These are phyloP conservation scores for Neophaeococcomyces mojaviensis DNA, from an alignment of 2,329 filamentous ascomycete species.

Conservation along the genomic window DNA sequence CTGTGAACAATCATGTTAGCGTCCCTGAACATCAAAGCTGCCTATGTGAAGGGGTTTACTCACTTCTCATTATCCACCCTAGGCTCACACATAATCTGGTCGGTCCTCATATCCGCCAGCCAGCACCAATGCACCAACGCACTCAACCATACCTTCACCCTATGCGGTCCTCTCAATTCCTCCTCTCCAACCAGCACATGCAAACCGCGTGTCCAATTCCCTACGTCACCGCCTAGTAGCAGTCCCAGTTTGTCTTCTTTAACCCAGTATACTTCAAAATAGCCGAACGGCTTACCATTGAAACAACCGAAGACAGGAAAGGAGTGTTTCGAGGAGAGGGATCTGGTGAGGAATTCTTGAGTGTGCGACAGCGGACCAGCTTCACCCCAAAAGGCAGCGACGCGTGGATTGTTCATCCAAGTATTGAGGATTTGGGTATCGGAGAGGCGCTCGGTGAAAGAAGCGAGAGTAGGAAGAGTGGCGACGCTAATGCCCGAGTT, in stretches of 20 bases:
- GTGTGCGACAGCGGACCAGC: slow-evolving; percentile 50
- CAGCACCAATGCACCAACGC: slow-evolving; percentile 83
- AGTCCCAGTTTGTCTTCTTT: slow-evolving; percentile 78
- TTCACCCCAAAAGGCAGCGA: slow-evolving; percentile 77
- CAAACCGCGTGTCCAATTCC: slow-evolving; percentile 79
- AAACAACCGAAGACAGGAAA: slow-evolving; percentile 90
- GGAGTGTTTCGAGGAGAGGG: slow-evolving; percentile 61
- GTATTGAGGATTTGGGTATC: slow-evolving; percentile 66
- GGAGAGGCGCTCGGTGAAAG: slow-evolving; percentile 42
- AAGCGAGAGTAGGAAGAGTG: slow-evolving; percentile 28
- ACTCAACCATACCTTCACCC: slow-evolving; percentile 73
- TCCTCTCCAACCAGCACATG: slow-evolving; percentile 88
- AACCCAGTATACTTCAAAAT: slow-evolving; percentile 97
- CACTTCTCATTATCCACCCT: slow-evolving; percentile 85
- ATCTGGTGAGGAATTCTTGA: slow-evolving; percentile 59
- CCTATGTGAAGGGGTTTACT: slow-evolving; percentile 28
- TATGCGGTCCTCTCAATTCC: slow-evolving; percentile 72
- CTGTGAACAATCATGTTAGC: slow-evolving; percentile 35
- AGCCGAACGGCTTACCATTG: slow-evolving; percentile 92
- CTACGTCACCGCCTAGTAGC: slow-evolving; percentile 56
- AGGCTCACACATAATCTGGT: slow-evolving; percentile 78
- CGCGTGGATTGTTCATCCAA: slow-evolving; percentile 84
- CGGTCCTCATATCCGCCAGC: slow-evolving; percentile 69
- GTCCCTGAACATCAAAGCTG: neutral
- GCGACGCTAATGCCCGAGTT: slow-evolving; percentile 23